These are phyloP conservation scores for Parasitella parasitica DNA, from an alignment of 371 early-diverging fungal genomes.

Conservation along the genomic window DNA sequence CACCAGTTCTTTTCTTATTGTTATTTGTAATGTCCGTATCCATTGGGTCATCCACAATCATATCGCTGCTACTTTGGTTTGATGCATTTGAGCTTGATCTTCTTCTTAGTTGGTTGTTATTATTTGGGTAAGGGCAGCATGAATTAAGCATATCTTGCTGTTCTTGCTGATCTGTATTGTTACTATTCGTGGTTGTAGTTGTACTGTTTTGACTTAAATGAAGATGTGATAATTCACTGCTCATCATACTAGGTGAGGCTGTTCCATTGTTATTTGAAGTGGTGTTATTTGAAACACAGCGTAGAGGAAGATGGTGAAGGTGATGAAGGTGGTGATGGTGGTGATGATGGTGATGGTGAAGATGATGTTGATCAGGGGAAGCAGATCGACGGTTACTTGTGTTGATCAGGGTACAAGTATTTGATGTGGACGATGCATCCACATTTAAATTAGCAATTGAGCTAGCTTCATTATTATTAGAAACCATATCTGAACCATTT, in stretches of 20 bases:
- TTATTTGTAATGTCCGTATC: constrained; percentile 6
- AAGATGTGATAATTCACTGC: constrained; percentile 10
- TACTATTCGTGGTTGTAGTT: background rate
- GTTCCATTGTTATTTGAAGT: background rate
- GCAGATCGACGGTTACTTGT: constrained; percentile 23
- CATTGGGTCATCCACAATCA: constrained; percentile 17
- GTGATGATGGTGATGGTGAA: constrained; percentile 15
- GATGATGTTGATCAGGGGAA: constrained; percentile 33
- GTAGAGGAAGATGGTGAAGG: constrained; percentile 9
- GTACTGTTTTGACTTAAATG: background rate
- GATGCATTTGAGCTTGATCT: constrained; percentile 45
- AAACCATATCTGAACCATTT: background rate
- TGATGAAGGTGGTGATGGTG: background rate
- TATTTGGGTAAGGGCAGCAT: background rate
- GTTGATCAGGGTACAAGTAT: background rate
- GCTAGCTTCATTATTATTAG: background rate
- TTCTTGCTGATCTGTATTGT: background rate
- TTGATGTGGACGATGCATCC: background rate
- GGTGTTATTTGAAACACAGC: background rate
- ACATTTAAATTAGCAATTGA: background rate
- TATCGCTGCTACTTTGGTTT: constrained; percentile 14
- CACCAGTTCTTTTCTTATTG: constrained; percentile 4
- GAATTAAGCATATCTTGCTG: background rate
- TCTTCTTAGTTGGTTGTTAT: constrained; percentile 22
- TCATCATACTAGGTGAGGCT: background rate